Evolutionary conservation across 192 early-diverging fungal genomes (phyloP).

Genomic region (Mortierella hygrophila): DNA sequence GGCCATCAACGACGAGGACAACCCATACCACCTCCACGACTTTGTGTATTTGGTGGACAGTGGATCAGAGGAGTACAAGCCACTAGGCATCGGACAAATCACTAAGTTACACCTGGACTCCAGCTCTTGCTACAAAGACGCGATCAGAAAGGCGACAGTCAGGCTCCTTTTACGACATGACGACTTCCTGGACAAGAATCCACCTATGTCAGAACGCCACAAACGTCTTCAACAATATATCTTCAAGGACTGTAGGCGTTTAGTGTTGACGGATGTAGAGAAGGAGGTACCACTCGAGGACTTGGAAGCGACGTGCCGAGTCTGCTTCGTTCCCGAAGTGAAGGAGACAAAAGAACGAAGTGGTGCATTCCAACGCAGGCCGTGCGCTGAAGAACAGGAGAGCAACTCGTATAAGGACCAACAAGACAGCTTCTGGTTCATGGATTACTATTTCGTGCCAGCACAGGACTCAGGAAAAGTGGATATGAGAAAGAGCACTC

Average conservation of each 20-base stretch:
- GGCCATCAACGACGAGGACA: conserved; percentile 30
- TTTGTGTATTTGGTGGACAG: conserved; percentile 68
- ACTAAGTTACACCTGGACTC: conserved; percentile 29
- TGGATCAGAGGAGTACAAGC: conserved; percentile 32
- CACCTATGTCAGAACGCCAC: background rate
- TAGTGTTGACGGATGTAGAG: conserved; percentile 3
- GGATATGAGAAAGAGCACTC: background rate
- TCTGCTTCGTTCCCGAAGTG: background rate
- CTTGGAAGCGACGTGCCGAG: conserved; percentile 9
- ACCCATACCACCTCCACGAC: conserved; percentile 67
- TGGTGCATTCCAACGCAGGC: background rate
- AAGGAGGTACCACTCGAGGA: background rate
- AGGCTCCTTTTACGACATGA: conserved; percentile 58
- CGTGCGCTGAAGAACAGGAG: background rate
- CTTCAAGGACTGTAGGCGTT: conserved; percentile 20
- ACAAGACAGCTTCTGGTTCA: conserved; percentile 15
- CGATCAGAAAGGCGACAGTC: conserved; percentile 41
- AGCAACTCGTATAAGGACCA: conserved; percentile 19
- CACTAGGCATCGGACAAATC: conserved; percentile 71
- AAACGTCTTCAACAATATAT: conserved; percentile 16
- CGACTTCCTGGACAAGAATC: conserved; percentile 8
- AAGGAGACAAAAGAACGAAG: background rate
- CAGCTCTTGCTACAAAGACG: background rate
- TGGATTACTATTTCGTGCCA: background rate
- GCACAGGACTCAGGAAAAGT: background rate